Base-by-base conservation (phyloP, 345 rosid genomes). In the Brassica juncea region DNA sequence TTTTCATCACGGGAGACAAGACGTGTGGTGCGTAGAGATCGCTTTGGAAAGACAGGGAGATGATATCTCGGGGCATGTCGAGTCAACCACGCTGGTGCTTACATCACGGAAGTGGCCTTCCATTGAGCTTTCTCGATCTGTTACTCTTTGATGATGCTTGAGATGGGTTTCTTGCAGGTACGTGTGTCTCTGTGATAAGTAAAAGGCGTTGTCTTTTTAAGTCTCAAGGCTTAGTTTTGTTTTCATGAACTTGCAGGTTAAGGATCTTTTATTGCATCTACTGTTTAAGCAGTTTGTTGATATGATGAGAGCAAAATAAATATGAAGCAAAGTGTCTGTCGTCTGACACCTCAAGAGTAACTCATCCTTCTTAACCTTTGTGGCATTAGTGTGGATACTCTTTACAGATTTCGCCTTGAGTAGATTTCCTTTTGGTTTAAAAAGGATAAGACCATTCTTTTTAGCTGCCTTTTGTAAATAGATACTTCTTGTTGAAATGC, bases 181-280 rank as follows among this genome's bases (percentile, higher is more conserved):
- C 21, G 57, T 57, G 57, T 57, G 21, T 19, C 61, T 19, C 4
- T 16, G 61, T 58, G 28, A 55, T 15, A 5, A 15, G 21, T 7
- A 12, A 14, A 14, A 0, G 55, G 23, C 3, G 6, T 19, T 55
- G 8, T 15, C 23, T 19, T 58, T 58, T 5, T 52, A 52, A 21
- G 2, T 9, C 62, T 21, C 28, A 21, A 58, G 30, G 30, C 14
- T 58, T 58, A 58, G 62, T 58, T 58, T 10, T 14, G 31, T 28
- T 28, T 61, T 12, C 19, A 61, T 61, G 8, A 60, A 60, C 65
- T 59, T 60, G 65, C 35, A 60, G 65, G 65, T 28, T 19, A 60
- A 60, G 34, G 66, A 61, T 61, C 34, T 21, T 58, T 16, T 3
- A 55, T 55, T 19, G 60, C 60, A 55, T 54, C 23, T 15, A 54